A percentile compares a stretch with the other conserved stretches of the same genome.
These are phyloP conservation scores for Leccinum fallax DNA, from an alignment of 1,284 basidiomycete genomes.

Conservation along the genomic window DNA sequence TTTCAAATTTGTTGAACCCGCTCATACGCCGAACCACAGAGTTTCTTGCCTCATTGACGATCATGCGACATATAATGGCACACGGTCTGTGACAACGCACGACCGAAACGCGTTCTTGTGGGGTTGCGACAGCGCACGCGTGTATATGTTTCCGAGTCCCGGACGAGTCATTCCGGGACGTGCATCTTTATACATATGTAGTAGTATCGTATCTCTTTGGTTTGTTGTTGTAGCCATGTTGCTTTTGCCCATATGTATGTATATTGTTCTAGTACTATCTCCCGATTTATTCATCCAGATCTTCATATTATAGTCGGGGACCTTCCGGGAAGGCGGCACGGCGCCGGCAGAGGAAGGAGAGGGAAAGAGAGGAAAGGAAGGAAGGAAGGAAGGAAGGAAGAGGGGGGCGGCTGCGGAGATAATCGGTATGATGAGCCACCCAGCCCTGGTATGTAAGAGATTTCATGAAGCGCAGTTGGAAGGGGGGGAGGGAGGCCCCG, in stretches of 20 bases:
- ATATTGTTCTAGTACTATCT: not conserved
- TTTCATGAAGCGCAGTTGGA: conserved; percentile 3
- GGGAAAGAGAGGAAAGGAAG: not conserved
- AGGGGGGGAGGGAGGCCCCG: not conserved
- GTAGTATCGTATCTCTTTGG: not conserved
- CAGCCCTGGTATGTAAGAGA: not conserved
- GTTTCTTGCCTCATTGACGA: conserved; percentile 58
- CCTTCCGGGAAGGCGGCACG: not conserved
- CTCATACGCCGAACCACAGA: conserved; percentile 40
- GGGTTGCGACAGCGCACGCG: not conserved
- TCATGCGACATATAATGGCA: conserved; percentile 66
- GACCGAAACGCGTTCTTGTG: conserved; percentile 16
- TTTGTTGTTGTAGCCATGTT: conserved; percentile 11
- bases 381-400: not conserved
- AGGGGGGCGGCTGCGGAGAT: not conserved
- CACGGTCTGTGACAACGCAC: conserved; percentile 41
- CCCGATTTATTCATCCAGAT: conserved; percentile 6
- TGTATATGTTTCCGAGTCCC: not conserved
- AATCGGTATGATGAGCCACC: conserved; percentile 1
- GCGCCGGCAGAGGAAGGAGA: not conserved
- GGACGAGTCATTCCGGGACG: not conserved
- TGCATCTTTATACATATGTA: conserved; percentile 13
- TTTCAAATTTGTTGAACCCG: not conserved
- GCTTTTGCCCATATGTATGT: not conserved
- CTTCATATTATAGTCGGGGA: conserved; percentile 5